A percentile compares a stretch with the other conserved stretches of the same genome.
phyloP scores from a whole-genome alignment of 2,329 filamentous ascomycete genomes.

The Beauveria sp. region DNA sequence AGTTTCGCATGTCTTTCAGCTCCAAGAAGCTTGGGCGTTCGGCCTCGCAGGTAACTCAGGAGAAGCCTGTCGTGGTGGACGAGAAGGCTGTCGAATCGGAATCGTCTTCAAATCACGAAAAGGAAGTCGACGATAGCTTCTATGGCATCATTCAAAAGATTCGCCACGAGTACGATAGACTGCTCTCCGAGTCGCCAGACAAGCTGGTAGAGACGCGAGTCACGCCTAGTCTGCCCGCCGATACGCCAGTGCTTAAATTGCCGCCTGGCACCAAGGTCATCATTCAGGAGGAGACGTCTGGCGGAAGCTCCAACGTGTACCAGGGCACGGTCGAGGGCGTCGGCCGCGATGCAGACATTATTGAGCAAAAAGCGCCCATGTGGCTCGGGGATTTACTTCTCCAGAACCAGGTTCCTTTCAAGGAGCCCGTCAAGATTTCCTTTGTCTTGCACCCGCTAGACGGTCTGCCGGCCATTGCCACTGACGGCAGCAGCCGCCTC shows the following conservation, averaged over 20 bases:
- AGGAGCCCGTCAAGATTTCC: conserved; percentile 94
- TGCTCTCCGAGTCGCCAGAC: conserved; percentile 47
- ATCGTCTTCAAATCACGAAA: conserved; percentile 57
- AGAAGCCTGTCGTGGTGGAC: conserved; percentile 66
- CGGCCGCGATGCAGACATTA: conserved; percentile 67
- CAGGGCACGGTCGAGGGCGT: conserved; percentile 77
- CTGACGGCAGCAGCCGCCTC: conserved; percentile 78
- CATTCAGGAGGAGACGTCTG: conserved; percentile 59
- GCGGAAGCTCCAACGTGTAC: conserved; percentile 76
- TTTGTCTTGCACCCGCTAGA: conserved; percentile 82
- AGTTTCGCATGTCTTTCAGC: conserved; percentile 76
- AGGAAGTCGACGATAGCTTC: conserved; percentile 69
- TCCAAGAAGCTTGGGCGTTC: conserved; percentile 77
- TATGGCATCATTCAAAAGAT: conserved; percentile 66
- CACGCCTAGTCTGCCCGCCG: conserved; percentile 60
- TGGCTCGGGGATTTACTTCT: conserved; percentile 89
- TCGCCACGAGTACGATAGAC: conserved; percentile 64
- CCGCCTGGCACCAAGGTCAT: conserved; percentile 60
- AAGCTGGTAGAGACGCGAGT: conserved; percentile 54
- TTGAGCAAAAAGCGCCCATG: conserved; percentile 80
- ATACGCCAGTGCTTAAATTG: conserved; percentile 69
- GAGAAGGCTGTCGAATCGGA: conserved; percentile 68
- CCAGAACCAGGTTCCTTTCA: conserved; percentile 70
- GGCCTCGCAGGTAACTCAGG: conserved; percentile 47
- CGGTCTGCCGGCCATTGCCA: conserved; percentile 63